Evolutionary conservation across 2,329 filamentous ascomycete species (phyloP).

Genomic region (Paracoccidioides brasiliensis): DNA sequence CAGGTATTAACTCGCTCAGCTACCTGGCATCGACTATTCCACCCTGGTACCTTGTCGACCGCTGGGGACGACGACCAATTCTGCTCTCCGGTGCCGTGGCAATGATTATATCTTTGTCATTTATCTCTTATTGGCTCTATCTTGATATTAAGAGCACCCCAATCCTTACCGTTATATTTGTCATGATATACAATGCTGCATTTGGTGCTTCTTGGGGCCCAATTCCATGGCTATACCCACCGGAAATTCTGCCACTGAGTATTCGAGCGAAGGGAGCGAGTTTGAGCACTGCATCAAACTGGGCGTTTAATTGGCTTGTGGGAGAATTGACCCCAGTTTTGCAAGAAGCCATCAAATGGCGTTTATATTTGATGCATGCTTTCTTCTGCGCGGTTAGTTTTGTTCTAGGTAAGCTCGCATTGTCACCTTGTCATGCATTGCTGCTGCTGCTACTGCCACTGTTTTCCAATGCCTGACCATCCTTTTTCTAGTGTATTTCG

Average conservation of each 20-base stretch:
- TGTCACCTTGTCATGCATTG: background rate
- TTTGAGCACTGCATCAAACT: conserved; percentile 90
- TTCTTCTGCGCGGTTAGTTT: conserved; percentile 96
- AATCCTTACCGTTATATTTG: conserved; percentile 76
- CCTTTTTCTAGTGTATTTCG: conserved; percentile 64
- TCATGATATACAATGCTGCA: conserved; percentile 96
- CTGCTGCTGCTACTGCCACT: background rate
- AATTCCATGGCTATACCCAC: conserved; percentile 95
- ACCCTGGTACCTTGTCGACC: conserved; percentile 93
- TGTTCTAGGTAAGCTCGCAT: conserved; percentile 64
- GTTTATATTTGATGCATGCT: conserved; percentile 85
- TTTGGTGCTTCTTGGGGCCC: conserved; percentile 98
- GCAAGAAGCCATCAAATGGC: conserved; percentile 85
- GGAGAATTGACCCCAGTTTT: conserved; percentile 89
- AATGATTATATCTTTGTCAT: conserved; percentile 77
- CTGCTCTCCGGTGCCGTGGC: conserved; percentile 76
- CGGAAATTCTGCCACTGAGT: conserved; percentile 94
- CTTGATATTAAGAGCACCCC: conserved; percentile 69
- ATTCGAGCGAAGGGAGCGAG: conserved; percentile 95
- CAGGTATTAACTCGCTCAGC: conserved; percentile 83
- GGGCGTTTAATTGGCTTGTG: conserved; percentile 97
- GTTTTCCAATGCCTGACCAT: background rate
- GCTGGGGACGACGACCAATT: conserved; percentile 78
- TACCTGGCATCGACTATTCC: conserved; percentile 88
- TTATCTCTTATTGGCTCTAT: conserved; percentile 92